Evolutionary conservation across 106 monocot genomes (phyloP).

Genomic region (Agapanthus africanus): DNA sequence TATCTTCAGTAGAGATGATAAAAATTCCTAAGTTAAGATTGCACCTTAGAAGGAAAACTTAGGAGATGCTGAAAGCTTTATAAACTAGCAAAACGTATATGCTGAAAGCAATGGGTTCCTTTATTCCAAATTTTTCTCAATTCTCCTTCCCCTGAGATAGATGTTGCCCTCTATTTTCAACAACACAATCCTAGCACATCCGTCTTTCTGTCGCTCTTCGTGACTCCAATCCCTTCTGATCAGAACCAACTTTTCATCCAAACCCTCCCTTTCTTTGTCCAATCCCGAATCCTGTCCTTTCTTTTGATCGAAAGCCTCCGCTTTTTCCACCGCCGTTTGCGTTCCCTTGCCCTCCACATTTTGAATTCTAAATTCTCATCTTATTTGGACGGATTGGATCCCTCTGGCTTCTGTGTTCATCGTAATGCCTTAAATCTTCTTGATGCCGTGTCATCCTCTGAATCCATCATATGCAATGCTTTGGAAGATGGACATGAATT

Average conservation of each 20-base stretch:
- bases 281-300: constrained; percentile 83
- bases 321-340: constrained; percentile 32
- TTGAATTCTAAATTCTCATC: constrained; percentile 8
- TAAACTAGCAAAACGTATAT: too few relatives aligned
- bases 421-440: constrained; percentile 65
- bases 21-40: too few relatives aligned
- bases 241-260: constrained; percentile 20
- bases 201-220: constrained; percentile 46
- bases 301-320: constrained; percentile 34
- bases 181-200: constrained; percentile 12
- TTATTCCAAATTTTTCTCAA: too few relatives aligned
- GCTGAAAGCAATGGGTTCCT: too few relatives aligned
- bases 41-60: too few relatives aligned
- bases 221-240: constrained; percentile 8
- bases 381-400: too few relatives aligned
- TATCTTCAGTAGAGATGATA: too few relatives aligned
- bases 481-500: constrained; percentile 22
- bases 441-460: constrained; percentile 30
- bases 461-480: background rate
- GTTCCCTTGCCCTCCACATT: constrained; percentile 29
- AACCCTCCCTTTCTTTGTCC: constrained; percentile 53
- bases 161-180: too few relatives aligned
- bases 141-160: too few relatives aligned
- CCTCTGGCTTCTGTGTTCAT: constrained; percentile 45
- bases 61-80: too few relatives aligned